Percentiles rank a stretch among this genome's conserved stretches.
Evolutionary conservation across 2,329 filamentous ascomycete species (phyloP).

Genomic region (Colletotrichum sidae): DNA sequence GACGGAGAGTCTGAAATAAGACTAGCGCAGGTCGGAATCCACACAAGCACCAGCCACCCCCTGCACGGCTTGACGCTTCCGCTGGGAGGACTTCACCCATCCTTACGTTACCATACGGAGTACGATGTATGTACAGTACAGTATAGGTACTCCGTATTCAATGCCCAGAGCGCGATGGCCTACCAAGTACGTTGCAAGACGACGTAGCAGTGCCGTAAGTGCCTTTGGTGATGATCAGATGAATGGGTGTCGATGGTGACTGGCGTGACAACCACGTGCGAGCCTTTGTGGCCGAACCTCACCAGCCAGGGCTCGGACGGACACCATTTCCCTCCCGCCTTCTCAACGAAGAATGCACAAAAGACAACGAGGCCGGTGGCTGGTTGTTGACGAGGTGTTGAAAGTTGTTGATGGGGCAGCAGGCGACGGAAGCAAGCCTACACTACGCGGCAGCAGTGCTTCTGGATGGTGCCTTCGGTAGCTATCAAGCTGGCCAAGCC

Average conservation of each 20-base stretch:
- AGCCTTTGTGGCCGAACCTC: not conserved
- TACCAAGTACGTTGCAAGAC: too few species aligned
- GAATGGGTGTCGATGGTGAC: not conserved
- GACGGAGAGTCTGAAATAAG: not conserved
- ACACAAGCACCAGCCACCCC: conserved; percentile 29
- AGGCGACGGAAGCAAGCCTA: conserved; percentile 16
- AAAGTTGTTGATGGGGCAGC: conserved; percentile 14
- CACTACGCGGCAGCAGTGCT: conserved; percentile 8
- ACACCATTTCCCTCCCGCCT: not conserved
- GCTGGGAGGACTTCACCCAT: not conserved
- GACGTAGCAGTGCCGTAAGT: too few species aligned
- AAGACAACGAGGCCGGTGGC: not conserved
- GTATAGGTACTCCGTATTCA: not conserved
- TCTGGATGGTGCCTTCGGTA: conserved; percentile 19
- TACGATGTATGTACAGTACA: not conserved
- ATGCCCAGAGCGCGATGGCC: too few species aligned
- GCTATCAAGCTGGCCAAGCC: conserved; percentile 7
- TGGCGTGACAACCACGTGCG: conserved; percentile 1
- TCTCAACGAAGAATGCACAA: conserved; percentile 7
- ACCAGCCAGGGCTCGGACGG: conserved; percentile 3
- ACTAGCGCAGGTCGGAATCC: conserved; percentile 13
- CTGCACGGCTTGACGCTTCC: conserved; percentile 29
- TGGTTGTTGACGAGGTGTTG: not conserved
- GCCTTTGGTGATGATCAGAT: too few species aligned
- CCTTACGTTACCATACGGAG: not conserved